Conservation (phyloP, 73 alveolate genomes). For the Stentor roeselii region DNA sequence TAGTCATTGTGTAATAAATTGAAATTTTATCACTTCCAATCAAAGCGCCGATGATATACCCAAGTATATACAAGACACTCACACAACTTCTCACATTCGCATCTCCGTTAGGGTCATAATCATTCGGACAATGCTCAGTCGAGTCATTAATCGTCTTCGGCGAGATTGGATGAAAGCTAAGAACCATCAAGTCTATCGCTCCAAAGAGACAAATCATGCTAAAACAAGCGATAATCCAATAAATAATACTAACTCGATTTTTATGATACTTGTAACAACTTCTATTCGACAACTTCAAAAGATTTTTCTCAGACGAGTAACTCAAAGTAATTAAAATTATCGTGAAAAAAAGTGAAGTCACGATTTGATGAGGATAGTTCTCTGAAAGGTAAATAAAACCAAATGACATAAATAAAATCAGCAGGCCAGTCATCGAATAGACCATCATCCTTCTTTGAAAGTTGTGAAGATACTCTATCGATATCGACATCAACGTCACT, state of each 20-base stretch:
- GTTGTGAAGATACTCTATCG: neutral
- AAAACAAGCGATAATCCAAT: neutral
- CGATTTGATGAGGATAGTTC: slow-evolving; percentile 8
- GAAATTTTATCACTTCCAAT: neutral
- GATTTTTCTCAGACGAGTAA: neutral
- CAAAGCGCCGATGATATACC: neutral
- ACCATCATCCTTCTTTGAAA: neutral
- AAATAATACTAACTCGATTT: neutral
- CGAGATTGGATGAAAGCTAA: too few relatives aligned
- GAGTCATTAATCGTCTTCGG: neutral
- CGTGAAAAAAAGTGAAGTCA: neutral
- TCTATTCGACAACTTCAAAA: neutral
- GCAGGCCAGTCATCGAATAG: neutral
- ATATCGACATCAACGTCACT: neutral
- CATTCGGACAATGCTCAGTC: neutral
- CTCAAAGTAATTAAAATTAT: neutral
- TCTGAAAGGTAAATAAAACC: neutral
- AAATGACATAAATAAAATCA: neutral
- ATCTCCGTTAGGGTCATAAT: neutral
- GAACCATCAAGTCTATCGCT: neutral
- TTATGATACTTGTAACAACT: neutral
- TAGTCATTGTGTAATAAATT: neutral
- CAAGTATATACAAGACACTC: neutral
- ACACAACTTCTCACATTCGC: neutral
- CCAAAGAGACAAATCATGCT: neutral